Evolutionary conservation across 78 protist species (phyloP).

Genomic region (Anaeramoeba flamelloides): DNA sequence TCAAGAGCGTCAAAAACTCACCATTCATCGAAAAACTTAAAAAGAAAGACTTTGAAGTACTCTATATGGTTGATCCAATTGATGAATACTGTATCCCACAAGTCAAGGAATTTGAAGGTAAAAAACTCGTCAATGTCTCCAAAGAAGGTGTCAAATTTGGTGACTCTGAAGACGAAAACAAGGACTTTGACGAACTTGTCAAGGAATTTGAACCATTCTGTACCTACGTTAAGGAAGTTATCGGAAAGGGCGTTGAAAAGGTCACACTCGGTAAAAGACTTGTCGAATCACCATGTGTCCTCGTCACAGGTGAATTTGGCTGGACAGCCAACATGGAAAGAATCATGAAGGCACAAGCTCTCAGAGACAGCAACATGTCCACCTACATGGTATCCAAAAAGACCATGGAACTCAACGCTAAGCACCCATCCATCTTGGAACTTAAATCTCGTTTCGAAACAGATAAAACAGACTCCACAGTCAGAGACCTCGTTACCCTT

Average conservation of each 20-base stretch:
- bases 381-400: neutral
- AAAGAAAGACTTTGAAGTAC: conserved; percentile 70
- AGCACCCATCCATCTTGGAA: neutral
- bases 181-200: neutral
- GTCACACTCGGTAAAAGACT: neutral
- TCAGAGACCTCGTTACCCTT: neutral
- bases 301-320: neutral
- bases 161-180: neutral
- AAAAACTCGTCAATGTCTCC: too few relatives aligned
- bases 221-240: neutral
- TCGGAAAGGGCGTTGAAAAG: neutral
- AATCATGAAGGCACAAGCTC: neutral
- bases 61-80: conserved; percentile 96
- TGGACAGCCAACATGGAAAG: neutral
- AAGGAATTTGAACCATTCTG: neutral
- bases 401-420: neutral
- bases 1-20: too few relatives aligned
- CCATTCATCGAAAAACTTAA: conserved; percentile 82
- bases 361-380: neutral
- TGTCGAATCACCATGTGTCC: neutral
- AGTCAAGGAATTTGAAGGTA: conserved; percentile 94
- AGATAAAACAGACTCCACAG: neutral
- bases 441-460: neutral
- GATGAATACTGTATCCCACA: conserved; percentile 98
- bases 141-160: too few relatives aligned